These are phyloP conservation scores for Mycena maculata DNA, from an alignment of 768 basidiomycete species.

Conservation along the genomic window DNA sequence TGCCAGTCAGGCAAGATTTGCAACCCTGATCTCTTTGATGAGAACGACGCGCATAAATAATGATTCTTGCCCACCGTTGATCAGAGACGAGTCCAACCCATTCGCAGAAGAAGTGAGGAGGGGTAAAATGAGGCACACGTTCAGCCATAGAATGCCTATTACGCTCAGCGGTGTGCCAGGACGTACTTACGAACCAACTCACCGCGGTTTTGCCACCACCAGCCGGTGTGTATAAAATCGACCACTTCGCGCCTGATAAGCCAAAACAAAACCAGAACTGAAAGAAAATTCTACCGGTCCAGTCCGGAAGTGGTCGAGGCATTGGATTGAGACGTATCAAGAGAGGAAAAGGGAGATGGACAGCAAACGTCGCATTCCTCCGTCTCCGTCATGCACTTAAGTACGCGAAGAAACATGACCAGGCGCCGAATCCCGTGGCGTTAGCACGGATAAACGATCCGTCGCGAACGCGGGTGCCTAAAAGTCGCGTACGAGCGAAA, in stretches of 20 bases:
- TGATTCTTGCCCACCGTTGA: slow-evolving; percentile 54
- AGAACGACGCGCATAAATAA: slow-evolving; percentile 17
- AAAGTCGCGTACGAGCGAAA: slow-evolving; percentile 31
- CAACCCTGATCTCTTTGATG: slow-evolving; percentile 57
- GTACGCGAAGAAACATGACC: slow-evolving; percentile 12
- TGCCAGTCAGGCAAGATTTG: slow-evolving; percentile 77
- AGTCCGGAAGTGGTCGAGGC: slow-evolving; percentile 53
- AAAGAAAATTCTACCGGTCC: too few species aligned
- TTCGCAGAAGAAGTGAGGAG: slow-evolving; percentile 75
- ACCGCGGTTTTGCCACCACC: slow-evolving; percentile 75
- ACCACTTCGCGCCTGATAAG: too few species aligned
- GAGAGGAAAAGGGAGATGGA: slow-evolving; percentile 9
- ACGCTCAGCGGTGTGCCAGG: neutral
- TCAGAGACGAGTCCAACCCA: slow-evolving; percentile 76
- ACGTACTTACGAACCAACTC: slow-evolving; percentile 25
- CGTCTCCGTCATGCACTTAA: slow-evolving; percentile 18
- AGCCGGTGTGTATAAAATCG: slow-evolving; percentile 68
- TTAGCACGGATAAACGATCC: slow-evolving; percentile 28
- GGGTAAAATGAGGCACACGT: slow-evolving; percentile 69
- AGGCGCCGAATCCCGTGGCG: slow-evolving; percentile 31
- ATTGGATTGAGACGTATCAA: slow-evolving; percentile 21
- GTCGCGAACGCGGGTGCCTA: neutral
- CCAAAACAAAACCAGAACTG: too few species aligned
- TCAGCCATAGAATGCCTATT: slow-evolving; percentile 67
- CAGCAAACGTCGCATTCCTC: slow-evolving; percentile 5